Evolutionary conservation across 2,329 filamentous ascomycete species (phyloP).

Genomic region (Thielaviopsis populi): DNA sequence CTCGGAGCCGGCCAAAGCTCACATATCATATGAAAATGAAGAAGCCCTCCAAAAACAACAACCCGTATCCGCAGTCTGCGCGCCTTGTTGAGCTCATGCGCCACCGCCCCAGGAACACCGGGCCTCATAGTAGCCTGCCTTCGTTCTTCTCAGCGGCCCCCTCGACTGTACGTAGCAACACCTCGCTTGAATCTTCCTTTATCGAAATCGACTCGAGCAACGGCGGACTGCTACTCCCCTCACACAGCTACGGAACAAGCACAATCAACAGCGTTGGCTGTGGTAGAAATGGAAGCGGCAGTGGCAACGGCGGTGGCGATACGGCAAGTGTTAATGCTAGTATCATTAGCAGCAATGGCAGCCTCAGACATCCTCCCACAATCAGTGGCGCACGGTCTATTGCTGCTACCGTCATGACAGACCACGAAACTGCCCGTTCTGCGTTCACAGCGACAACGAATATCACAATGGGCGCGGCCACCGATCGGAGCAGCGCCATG

Average conservation of each 20-base stretch:
- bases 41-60: slow-evolving; percentile 51
- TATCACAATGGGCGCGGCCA: slow-evolving; percentile 49
- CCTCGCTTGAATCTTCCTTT: slow-evolving; percentile 14
- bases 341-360: slow-evolving; percentile 12
- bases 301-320: slow-evolving; percentile 7
- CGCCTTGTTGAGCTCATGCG: slow-evolving; percentile 26
- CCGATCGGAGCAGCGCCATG: slow-evolving; percentile 33
- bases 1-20: slow-evolving; percentile 11
- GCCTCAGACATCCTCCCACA: slow-evolving; percentile 34
- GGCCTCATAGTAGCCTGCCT: slow-evolving; percentile 14
- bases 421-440: slow-evolving; percentile 58
- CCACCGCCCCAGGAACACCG: slow-evolving; percentile 3
- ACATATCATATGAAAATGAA: slow-evolving; percentile 16
- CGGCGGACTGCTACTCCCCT: slow-evolving; percentile 20
- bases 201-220: slow-evolving; percentile 15
- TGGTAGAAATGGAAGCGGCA: slow-evolving; percentile 32
- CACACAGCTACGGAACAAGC: slow-evolving; percentile 25
- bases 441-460: slow-evolving; percentile 54
- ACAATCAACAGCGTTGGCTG: slow-evolving; percentile 42
- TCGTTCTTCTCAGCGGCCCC: slow-evolving; percentile 14
- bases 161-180: slow-evolving; percentile 9
- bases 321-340: slow-evolving; percentile 14
- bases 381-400: slow-evolving; percentile 48
- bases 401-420: slow-evolving; percentile 71
- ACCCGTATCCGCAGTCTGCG: slow-evolving; percentile 80